Evolutionary conservation across 371 early-diverging fungal species (phyloP), one percentile per base, ranked within the genome.

Genomic region (Haplosporangium sp.): DNA sequence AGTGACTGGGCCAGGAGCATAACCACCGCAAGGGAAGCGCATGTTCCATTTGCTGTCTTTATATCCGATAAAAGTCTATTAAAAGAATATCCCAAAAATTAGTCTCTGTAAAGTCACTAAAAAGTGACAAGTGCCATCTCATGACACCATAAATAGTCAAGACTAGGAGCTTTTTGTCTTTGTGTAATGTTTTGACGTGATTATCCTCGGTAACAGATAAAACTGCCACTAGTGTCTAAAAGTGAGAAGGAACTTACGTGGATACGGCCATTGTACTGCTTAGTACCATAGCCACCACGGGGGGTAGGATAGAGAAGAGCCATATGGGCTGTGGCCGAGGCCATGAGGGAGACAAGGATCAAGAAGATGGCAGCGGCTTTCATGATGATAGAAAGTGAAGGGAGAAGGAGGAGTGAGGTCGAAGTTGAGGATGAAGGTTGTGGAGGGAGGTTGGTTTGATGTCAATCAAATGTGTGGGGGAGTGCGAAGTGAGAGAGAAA

Each of bases 281-380:
- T 62, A 17, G 79, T 70, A 35, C 64, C 65, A 20, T 66, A 60
- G 27, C 79, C 79, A 39, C 70, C 72, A 48, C 86, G 72, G 34
- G 84, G 82, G 55, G 68, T 59, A 19, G 86, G 86, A 67, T 66
- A 71, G n/a, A 73, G 72, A 47, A 85, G 40, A 11, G 77, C 73
- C 61, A 71, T 71, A 53, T 85, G 86, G 57, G 84, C 83, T 7
- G 72, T 40, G 19, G 66, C 81, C 40, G 69, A 64, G 47, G 77
- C 67, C 2, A 71, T 35, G 39, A 70, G 37, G n/a, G 79, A 50
- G 35, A 57, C 71, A 35, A 78, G 55, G 44, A 70, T 37, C 19
- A 74, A 11, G 38, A 71, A 55, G 40, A 68, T 39, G 27, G 74
- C 62, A 3, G 74, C 60, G 57, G 74, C 58, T 71, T 78, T 78